Conservation (phyloP, 2,329 filamentous ascomycete genomes). For the Xenosphaeropsis pyriputrescens region DNA sequence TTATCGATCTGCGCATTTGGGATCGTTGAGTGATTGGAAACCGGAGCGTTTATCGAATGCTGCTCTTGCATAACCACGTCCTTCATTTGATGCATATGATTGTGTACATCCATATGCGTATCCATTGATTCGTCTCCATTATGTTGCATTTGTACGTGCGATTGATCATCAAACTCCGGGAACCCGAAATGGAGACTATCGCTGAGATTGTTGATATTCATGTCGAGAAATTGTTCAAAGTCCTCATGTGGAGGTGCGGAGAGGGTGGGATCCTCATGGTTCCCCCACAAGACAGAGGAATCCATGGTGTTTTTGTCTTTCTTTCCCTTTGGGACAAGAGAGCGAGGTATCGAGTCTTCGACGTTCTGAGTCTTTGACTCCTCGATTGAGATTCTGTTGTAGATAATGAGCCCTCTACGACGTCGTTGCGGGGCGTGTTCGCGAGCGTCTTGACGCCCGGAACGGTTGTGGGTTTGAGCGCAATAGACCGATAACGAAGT, state of each 20-base stretch:
- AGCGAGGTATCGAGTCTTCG: no score
- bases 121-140: slow-evolving; percentile 26
- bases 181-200: slow-evolving; percentile 47
- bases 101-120: slow-evolving; percentile 25
- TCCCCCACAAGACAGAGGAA: slow-evolving; percentile 29
- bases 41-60: slow-evolving; percentile 30
- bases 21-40: slow-evolving; percentile 26
- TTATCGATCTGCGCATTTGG: slow-evolving; percentile 20
- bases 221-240: slow-evolving; percentile 49
- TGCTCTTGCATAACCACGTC: slow-evolving; percentile 27
- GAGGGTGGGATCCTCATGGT: slow-evolving; percentile 41
- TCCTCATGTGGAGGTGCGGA: slow-evolving; percentile 38
- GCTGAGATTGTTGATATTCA: slow-evolving; percentile 36
- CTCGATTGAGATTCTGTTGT: background rate
- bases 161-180: slow-evolving; percentile 29
- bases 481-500: background rate
- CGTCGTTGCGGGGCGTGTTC: slow-evolving; percentile 1
- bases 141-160: slow-evolving; percentile 15
- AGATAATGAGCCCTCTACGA: background rate
- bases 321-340: no score
- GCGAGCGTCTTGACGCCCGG: slow-evolving; percentile 1
- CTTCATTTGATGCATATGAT: slow-evolving; percentile 7
- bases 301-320: slow-evolving; percentile 15
- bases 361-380: slow-evolving; percentile 2
- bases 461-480: background rate